Base-by-base conservation (phyloP, 768 basidiomycete species). In the Pholiota microspora region DNA sequence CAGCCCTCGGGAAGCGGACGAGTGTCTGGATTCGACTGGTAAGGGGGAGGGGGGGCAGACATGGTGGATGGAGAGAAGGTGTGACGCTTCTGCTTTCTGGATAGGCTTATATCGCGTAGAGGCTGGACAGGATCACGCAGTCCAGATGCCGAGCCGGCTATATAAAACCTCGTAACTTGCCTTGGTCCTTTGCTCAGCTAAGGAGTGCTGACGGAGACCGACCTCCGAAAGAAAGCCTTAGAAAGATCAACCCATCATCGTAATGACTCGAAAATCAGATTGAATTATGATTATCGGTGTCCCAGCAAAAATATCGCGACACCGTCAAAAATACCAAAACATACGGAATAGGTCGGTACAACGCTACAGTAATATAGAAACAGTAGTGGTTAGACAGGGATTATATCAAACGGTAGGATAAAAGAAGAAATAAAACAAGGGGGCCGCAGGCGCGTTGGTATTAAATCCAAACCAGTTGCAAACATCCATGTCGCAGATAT, bases 1-100 rank as follows among this genome's bases (percentile, higher is more conserved):
- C 88, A 91, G 34, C 89, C 89, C 1, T 70, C 71, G 8, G 88
- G 88, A 0, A 90, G 76, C 3, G 74, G 71, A 50, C 88, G 79
- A 10, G 69, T 65, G 64, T 90, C 88, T n/a, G 79, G 79, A 67
- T 82, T 82, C 8, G 56, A 42, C 13, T 66, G 55, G 59, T 71
- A 68, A 40, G 81, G 74, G n/a, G n/a, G n/a, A 53, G 79, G 77
- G 53, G 74, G 69, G 50, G 76, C 66, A 67, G 82, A 79, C 69
- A 71, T 71, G 64, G 64, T 53, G 40, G 55, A 51, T 44, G 51
- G 46, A 36, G 49, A 52, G 36, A 46, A 49, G 49, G 49, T 23
- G 45, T 49, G 25, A 48, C 15, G 32, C 36, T 12, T 31, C 7
- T 31, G 29, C 35, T 27, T n/a, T 49, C 47, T 34, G 40, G 18